Percentiles rank a stretch among this genome's conserved stretches.
These are phyloP conservation scores for Globisporangium alternatum DNA, from an alignment of 352 stramenopile species.

Conservation along the genomic window DNA sequence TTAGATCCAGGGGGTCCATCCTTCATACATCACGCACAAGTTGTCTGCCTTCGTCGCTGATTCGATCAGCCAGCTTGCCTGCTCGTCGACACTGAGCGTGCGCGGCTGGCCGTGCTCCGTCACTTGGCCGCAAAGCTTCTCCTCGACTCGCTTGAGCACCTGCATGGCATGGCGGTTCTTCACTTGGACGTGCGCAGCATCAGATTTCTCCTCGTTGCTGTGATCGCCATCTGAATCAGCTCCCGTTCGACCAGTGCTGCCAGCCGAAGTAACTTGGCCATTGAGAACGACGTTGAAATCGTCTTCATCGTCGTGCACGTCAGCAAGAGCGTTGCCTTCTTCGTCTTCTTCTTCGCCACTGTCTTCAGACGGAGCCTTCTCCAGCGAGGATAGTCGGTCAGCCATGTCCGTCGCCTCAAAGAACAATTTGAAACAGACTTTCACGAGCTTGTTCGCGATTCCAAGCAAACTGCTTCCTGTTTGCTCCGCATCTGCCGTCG, in stretches of 20 bases:
- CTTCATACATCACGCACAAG: conserved; percentile 88
- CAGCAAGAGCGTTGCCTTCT: not conserved
- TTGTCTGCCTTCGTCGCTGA: conserved; percentile 81
- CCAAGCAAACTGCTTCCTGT: conserved; percentile 22
- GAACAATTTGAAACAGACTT: conserved; percentile 51
- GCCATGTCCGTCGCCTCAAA: conserved; percentile 69
- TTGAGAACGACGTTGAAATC: conserved; percentile 18
- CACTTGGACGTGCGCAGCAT: conserved; percentile 15
- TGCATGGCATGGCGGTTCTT: conserved; percentile 59
- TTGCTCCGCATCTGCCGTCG: not conserved
- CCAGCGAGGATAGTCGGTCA: conserved; percentile 38
- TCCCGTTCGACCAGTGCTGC: conserved; percentile 4
- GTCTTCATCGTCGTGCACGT: conserved; percentile 11
- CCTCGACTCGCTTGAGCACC: conserved; percentile 68
- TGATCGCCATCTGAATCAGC: conserved; percentile 5
- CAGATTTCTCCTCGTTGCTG: not conserved
- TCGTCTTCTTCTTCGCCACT: conserved; percentile 10
- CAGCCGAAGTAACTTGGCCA: conserved; percentile 4
- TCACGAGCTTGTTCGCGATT: conserved; percentile 33
- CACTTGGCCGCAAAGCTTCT: conserved; percentile 66
- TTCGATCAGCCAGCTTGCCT: conserved; percentile 78
- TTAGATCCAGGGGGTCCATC: conserved; percentile 88
- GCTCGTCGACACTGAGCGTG: conserved; percentile 61
- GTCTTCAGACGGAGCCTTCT: conserved; percentile 10
- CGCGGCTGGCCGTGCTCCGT: conserved; percentile 28